These are phyloP conservation scores for Neurospora sp. DNA, from an alignment of 2,329 filamentous ascomycete genomes.

Conservation along the genomic window DNA sequence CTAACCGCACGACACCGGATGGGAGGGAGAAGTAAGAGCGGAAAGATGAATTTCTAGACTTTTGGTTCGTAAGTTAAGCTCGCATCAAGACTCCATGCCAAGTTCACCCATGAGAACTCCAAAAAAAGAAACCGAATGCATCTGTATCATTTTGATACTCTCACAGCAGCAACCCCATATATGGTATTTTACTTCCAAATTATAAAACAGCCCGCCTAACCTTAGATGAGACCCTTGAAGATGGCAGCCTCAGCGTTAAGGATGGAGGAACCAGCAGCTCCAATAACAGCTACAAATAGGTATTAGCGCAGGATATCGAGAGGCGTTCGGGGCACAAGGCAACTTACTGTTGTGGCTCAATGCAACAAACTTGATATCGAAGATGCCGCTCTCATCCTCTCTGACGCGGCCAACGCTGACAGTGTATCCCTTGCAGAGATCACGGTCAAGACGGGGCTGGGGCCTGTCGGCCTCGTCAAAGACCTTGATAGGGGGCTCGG, in stretches of 20 bases:
- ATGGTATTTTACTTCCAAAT: neutral
- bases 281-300: constrained; percentile 63
- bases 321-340: neutral
- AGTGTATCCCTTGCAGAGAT: constrained; percentile 77
- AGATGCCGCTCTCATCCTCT: constrained; percentile 78
- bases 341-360: constrained; percentile 67
- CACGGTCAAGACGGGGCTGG: constrained; percentile 81
- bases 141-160: neutral
- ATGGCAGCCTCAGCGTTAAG: constrained; percentile 88
- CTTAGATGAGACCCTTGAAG: constrained; percentile 71
- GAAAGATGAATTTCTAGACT: neutral
- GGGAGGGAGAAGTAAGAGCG: neutral
- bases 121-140: neutral
- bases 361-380: constrained; percentile 91
- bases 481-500: constrained; percentile 69
- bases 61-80: neutral
- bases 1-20: neutral
- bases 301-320: neutral
- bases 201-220: neutral
- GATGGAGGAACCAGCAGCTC: constrained; percentile 91
- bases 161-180: neutral
- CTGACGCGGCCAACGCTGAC: constrained; percentile 83
- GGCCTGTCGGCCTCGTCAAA: constrained; percentile 86
- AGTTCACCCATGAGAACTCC: neutral
- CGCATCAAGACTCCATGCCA: neutral